Evolutionary conservation across 352 stramenopile species (phyloP), one percentile per base, ranked within the genome.

Genomic region (Phytophthora meadii): DNA sequence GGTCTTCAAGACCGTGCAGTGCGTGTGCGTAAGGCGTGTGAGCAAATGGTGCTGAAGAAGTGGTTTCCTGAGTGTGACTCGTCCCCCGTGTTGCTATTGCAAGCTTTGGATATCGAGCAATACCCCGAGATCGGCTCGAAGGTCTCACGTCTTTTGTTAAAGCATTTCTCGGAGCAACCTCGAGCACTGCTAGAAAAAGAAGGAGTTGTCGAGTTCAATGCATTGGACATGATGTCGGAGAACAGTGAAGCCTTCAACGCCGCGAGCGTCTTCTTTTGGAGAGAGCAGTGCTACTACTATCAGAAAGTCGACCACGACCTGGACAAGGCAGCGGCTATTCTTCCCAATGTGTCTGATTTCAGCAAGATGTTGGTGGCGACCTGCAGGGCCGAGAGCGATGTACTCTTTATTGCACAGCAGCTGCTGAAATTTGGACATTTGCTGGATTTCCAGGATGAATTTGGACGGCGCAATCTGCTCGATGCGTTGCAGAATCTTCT

Each of bases 381-480:
- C 8, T 86, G 79, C 27, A 80, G 76, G 39, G 76, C 74, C 1
- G 63, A 72, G 27, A 70, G 66, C 17, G 73, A 87, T 27, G 79
- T 87, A 50, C 69, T 89, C 27, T 89, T 91, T 50, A 80, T 93
- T 17, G 76, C 84, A 6, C 79, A 90, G 59, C 82, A 94, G 59
- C 56, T 93, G 17, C 72, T 94, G 1, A 68, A 70, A 37, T 55
- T 93, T 17, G 86, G 84, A 12, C 81, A 81, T 40, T 76, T 84
- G 12, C 40, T 94, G 24, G 86, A 94, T 61, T 92, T 88, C 52
- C 84, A 92, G 49, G 86, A 94, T 52, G 86, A 94, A 48, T 90
- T 92, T 48, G 86, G 86, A 7, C 83, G 83, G n/a, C 77, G 83
- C 11, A 76, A 81, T 30, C 65, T 93, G n/a, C 72, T 93, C 5